Base-by-base conservation (phyloP, 2,329 filamentous ascomycete species). In the Peltaster fructicola region DNA sequence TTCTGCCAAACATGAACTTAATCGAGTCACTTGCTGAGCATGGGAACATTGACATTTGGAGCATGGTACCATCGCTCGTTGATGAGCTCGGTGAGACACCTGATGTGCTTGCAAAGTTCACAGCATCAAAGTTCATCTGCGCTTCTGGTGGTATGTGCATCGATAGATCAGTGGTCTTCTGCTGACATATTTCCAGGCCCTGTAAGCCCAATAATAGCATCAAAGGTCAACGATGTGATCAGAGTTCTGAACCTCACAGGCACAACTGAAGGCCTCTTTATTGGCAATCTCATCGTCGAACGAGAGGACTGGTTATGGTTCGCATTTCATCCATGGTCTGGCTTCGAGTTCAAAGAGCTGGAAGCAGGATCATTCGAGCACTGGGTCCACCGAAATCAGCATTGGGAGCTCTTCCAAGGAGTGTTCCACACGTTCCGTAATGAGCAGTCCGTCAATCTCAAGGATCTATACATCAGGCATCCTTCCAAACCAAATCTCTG, bases 401-500 rank as follows among this genome's bases (percentile, higher is more conserved):
- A 26, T 11, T 26, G 25, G 25, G 9, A 22, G 8, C 9, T 27
- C 9, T 26, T 26, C 19, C 25, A 26, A 9, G 25, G 25, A 7
- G 22, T 26, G 14, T 26, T 20, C 9, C 17, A 20, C 13, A 26
- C 17, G 8, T 15, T 26, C n/a, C 20, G 12, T 4, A 14, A 22
- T 4, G 15, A 10, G 15, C 12, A 22, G 8, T 22, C 20, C 6
- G 20, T 22, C 7, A 22, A 22, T 9, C n/a, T 22, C 12, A 44
- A 42, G 8, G 44, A 47, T 24, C 24, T 47, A 5, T 47, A 40
- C 29, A 30, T 29, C 8, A 24, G 29, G 9, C 44, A 47, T 30
- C 41, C 42, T 2, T 32, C 17, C 10, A 47, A 43, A 27, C 27
- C 32, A 6, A 31, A 33, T 22, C 33, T 37, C 4, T 47, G 40